A percentile compares a stretch with the other conserved stretches of the same genome.
phyloP scores from a whole-genome alignment of 1,284 basidiomycete genomes.

The Cryptococcus amylolentus region DNA sequence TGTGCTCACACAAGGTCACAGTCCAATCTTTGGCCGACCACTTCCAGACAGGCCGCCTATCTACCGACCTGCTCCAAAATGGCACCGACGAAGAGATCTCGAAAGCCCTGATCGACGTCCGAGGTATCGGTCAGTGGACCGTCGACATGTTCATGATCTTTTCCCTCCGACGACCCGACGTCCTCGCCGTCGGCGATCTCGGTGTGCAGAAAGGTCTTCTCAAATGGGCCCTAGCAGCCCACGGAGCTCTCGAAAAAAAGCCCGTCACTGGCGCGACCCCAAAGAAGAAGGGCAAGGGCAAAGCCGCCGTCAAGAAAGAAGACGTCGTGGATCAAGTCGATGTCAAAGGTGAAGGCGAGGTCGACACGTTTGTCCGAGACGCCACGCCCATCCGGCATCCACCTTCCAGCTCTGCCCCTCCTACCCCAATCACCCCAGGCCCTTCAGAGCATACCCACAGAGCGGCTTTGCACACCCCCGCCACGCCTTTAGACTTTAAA shows the following conservation, averaged over 20 bases:
- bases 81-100: constrained; percentile 71
- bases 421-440: constrained; percentile 26
- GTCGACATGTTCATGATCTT: constrained; percentile 90
- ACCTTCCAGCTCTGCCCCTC: constrained; percentile 13
- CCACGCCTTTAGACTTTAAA: background rate
- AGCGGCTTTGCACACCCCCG: constrained; percentile 14
- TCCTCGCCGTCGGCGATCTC: constrained; percentile 76
- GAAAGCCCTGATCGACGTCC: constrained; percentile 69
- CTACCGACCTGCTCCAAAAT: constrained; percentile 64
- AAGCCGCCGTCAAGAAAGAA: constrained; percentile 21
- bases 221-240: constrained; percentile 68
- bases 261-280: constrained; percentile 36
- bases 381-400: constrained; percentile 6
- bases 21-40: constrained; percentile 72
- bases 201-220: constrained; percentile 75
- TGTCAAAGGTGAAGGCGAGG: constrained; percentile 28
- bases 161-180: constrained; percentile 73
- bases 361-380: constrained; percentile 10
- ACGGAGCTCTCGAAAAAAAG: constrained; percentile 48
- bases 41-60: constrained; percentile 72
- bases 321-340: constrained; percentile 12
- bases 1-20: constrained; percentile 35
- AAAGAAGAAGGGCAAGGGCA: constrained; percentile 51
- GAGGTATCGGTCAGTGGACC: constrained; percentile 66
- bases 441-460: background rate